Evolutionary conservation across 169 alveolate genomes (phyloP).

Genomic region (Cryptosporidium viatorum): DNA sequence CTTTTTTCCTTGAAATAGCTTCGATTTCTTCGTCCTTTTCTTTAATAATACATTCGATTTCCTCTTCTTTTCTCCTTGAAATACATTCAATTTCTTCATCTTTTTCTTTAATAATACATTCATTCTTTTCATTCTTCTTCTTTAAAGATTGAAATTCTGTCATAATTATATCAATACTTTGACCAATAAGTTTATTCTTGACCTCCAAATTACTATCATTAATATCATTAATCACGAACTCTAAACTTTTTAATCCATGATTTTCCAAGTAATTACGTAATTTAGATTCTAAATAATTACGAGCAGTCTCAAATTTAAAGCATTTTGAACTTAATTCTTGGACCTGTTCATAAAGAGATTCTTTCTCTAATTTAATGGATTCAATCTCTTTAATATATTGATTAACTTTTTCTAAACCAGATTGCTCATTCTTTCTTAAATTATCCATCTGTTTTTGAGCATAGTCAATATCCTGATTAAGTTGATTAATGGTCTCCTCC

Average conservation of each 20-base stretch:
- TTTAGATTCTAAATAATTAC: conserved; percentile 1
- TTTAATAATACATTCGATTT: neutral
- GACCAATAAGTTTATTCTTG: neutral
- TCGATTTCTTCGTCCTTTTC: neutral
- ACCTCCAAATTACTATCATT: neutral
- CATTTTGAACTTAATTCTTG: neutral
- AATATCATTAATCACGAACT: neutral
- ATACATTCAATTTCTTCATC: neutral
- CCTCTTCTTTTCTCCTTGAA: neutral
- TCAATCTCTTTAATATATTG: neutral
- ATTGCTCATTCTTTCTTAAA: neutral
- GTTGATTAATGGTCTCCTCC: neutral
- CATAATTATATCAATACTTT: conserved; percentile 6
- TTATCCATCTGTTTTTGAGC: neutral
- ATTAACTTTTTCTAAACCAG: neutral
- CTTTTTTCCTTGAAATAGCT: neutral
- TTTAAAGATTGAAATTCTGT: neutral
- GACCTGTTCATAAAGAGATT: neutral
- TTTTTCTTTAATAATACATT: neutral
- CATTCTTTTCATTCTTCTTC: conserved; percentile 16
- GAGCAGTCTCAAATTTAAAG: conserved; percentile 5
- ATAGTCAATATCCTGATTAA: neutral
- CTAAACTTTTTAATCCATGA: neutral
- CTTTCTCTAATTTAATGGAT: neutral
- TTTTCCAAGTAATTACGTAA: neutral